Evolutionary conservation across 306 rosid genomes (phyloP).

Genomic region (Quercus engelmannii): DNA sequence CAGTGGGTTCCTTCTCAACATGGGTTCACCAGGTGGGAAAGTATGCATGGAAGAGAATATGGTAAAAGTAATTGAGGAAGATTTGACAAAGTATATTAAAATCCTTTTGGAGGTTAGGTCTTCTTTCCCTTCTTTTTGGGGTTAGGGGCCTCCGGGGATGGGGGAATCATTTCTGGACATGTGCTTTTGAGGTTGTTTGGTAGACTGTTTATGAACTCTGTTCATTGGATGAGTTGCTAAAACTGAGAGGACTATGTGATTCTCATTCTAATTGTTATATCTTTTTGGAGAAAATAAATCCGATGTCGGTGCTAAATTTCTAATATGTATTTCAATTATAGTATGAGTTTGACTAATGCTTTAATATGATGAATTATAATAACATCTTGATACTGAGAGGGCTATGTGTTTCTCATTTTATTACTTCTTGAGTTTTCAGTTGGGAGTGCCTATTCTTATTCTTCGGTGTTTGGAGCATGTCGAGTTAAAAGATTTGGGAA

Average conservation of each 20-base stretch:
- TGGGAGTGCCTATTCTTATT: slow-evolving; percentile 69
- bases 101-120: slow-evolving; percentile 71
- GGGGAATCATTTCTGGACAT: background rate
- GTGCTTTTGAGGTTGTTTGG: background rate
- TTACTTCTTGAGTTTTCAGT: slow-evolving; percentile 53
- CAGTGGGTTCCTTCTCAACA: slow-evolving; percentile 81
- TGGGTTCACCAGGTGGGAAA: slow-evolving; percentile 80
- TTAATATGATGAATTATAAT: slow-evolving; percentile 1
- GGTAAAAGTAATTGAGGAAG: slow-evolving; percentile 82
- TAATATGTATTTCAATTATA: background rate
- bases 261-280: background rate
- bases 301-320: background rate
- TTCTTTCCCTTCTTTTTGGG: slow-evolving; percentile 9
- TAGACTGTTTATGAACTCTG: background rate
- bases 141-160: background rate
- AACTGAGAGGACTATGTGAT: too few species aligned
- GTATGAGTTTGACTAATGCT: background rate
- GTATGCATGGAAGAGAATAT: slow-evolving; percentile 76
- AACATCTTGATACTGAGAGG: background rate
- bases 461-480: slow-evolving; percentile 70
- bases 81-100: slow-evolving; percentile 77
- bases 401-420: slow-evolving; percentile 19
- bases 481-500: slow-evolving; percentile 67
- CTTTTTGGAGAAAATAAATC: background rate
- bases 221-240: background rate